phyloP scores from a whole-genome alignment of 805 yeast species.

The Candida takata region DNA sequence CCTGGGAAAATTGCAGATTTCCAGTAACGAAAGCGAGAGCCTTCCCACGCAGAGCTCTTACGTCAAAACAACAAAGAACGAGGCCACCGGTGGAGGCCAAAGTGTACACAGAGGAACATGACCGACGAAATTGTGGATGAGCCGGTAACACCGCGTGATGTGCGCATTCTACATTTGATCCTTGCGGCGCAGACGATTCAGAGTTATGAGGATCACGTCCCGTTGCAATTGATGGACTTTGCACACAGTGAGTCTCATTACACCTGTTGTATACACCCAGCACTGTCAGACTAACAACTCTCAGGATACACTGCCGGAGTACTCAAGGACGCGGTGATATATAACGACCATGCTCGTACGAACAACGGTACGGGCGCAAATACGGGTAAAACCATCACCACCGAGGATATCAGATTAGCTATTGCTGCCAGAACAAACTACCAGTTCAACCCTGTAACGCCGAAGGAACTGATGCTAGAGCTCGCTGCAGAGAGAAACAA shows the following conservation, averaged over 20 bases:
- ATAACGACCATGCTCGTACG: constrained; percentile 70
- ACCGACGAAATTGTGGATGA: constrained; percentile 18
- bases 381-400: constrained; percentile 47
- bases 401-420: constrained; percentile 88
- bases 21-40: too few species aligned
- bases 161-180: constrained; percentile 78
- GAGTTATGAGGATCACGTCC: constrained; percentile 92
- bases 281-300: neutral
- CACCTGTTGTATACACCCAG: neutral
- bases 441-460: constrained; percentile 94
- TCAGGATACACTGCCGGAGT: constrained; percentile 74
- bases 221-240: constrained; percentile 93
- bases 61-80: too few species aligned
- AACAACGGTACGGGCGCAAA: constrained; percentile 26
- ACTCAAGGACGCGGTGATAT: constrained; percentile 81
- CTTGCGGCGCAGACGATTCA: constrained; percentile 91
- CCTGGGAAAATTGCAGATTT: too few species aligned
- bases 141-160: constrained; percentile 68
- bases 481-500: constrained; percentile 89
- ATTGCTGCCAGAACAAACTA: constrained; percentile 92
- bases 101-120: neutral
- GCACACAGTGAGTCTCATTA: constrained; percentile 51
- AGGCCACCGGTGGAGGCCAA: too few species aligned
- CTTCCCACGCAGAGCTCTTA: too few species aligned
- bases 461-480: constrained; percentile 85